Percentiles rank a stretch among this genome's conserved stretches.
Evolutionary conservation across 371 early-diverging fungal genomes (phyloP).

Genomic region (Mucor lusitanicus): DNA sequence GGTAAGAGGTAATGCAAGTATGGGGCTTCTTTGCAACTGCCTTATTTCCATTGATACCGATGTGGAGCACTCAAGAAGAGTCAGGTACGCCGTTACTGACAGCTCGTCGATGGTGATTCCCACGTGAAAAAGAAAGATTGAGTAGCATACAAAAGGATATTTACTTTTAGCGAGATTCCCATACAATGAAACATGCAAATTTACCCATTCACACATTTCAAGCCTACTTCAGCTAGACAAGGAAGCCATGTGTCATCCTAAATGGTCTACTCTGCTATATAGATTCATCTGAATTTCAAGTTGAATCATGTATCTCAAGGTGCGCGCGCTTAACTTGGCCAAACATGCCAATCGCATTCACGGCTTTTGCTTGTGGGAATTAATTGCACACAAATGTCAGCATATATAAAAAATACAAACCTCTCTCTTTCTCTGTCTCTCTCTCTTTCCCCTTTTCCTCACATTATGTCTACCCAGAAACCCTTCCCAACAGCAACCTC

Average conservation of each 20-base stretch:
- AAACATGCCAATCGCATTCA: not conserved
- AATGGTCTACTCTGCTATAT: not conserved
- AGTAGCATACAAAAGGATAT: too few species aligned
- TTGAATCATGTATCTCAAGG: not conserved
- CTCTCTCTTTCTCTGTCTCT: not conserved
- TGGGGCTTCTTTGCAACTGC: too few species aligned
- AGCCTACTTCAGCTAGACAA: not conserved
- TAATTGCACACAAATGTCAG: not conserved
- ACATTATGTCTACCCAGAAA: conserved; percentile 1
- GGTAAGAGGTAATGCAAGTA: too few species aligned
- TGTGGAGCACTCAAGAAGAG: too few species aligned
- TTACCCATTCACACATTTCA: not conserved
- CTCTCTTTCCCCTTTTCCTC: not conserved
- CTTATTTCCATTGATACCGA: too few species aligned
- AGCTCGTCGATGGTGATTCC: too few species aligned
- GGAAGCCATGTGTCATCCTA: not conserved
- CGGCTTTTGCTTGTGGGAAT: not conserved
- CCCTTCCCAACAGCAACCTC: conserved; percentile 31
- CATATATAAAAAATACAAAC: not conserved
- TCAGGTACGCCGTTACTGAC: too few species aligned
- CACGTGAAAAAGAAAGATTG: too few species aligned
- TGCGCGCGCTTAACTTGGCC: not conserved
- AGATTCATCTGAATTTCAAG: not conserved
- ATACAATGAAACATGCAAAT: not conserved
- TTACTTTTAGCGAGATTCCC: too few species aligned